Base-by-base conservation (phyloP, 2,329 filamentous ascomycete genomes). In the Fusarium euwallaceae region DNA sequence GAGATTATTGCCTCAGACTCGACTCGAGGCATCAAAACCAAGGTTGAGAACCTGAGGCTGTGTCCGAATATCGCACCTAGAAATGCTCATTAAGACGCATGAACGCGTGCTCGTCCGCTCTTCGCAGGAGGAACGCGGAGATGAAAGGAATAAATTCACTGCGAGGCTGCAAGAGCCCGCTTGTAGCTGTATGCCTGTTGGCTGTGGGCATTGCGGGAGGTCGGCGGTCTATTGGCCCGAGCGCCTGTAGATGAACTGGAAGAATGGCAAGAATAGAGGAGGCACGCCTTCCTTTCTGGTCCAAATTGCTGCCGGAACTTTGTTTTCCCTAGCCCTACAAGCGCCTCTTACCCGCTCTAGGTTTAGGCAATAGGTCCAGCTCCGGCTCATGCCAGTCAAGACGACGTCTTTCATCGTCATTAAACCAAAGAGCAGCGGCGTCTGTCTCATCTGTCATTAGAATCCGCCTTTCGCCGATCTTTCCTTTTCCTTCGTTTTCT, bases 221-320 rank as follows among this genome's bases (percentile, higher is more conserved):
- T 56, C 62, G 67, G 70, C 66, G 58, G 64, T 59, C 72, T 61
- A 77, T 78, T 78, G 76, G 77, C 56, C 69, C 62, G 53, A 69
- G 59, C 67, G 67, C 61, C 64, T 68, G 39, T 58, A 41, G 60
- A 55, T 60, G 62, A 65, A 72, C 59, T 51, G 61, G 27, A 62
- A 59, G 68, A 43, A 59, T 39, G 48, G 39, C 39, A 64, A 41
- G 56, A 56, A 51, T 45, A 60, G 16, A 64, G 22, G 53, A 36
- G 36, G 16, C 29, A 34, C 11, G 36, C 51, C 36, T 59, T 59
- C 56, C 56, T 39, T 58, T 58, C 53, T 32, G 51, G 51, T 20
- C 51, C 27, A 55, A 20, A 27, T 37, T 39, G 36, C 22, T 29
- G 32, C 22, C 34, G 34, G 36, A 59, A 20, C 11, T 24, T 39